Evolutionary conservation across 805 yeast species (phyloP).

Genomic region (Lipomyces chichibuensis): DNA sequence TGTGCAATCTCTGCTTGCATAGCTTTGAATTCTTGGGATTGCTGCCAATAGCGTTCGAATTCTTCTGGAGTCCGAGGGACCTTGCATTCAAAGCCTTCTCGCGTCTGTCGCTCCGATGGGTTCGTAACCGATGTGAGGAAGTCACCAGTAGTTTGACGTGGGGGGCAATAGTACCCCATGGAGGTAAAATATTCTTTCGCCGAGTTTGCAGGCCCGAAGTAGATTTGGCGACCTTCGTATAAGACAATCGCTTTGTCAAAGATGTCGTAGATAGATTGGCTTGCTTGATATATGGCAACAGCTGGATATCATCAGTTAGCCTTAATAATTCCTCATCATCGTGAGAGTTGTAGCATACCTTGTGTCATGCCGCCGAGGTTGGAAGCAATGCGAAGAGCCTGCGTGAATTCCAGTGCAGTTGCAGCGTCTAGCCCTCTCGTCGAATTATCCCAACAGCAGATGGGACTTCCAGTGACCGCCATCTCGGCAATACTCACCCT

Average conservation of each 20-base stretch:
- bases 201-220: slow-evolving; percentile 51
- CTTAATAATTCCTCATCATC: neutral
- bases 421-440: slow-evolving; percentile 74
- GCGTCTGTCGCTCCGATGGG: slow-evolving; percentile 54
- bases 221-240: slow-evolving; percentile 61
- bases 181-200: slow-evolving; percentile 55
- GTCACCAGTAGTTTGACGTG: slow-evolving; percentile 58
- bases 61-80: slow-evolving; percentile 55
- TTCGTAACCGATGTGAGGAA: slow-evolving; percentile 44
- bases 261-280: slow-evolving; percentile 56
- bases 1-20: slow-evolving; percentile 52
- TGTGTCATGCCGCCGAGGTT: slow-evolving; percentile 54
- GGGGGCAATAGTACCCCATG: slow-evolving; percentile 61
- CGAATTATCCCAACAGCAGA: slow-evolving; percentile 67
- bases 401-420: slow-evolving; percentile 65
- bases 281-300: slow-evolving; percentile 64
- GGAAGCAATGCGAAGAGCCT: slow-evolving; percentile 61
- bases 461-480: slow-evolving; percentile 50
- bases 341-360: neutral
- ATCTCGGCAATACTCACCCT: slow-evolving; percentile 61
- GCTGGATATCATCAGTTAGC: slow-evolving; percentile 53
- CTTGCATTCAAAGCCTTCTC: slow-evolving; percentile 49
- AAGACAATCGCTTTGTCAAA: slow-evolving; percentile 58
- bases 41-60: slow-evolving; percentile 51
- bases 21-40: slow-evolving; percentile 48